Conservation (phyloP, 2,329 filamentous ascomycete genomes). For the Fusarium buharicum region DNA sequence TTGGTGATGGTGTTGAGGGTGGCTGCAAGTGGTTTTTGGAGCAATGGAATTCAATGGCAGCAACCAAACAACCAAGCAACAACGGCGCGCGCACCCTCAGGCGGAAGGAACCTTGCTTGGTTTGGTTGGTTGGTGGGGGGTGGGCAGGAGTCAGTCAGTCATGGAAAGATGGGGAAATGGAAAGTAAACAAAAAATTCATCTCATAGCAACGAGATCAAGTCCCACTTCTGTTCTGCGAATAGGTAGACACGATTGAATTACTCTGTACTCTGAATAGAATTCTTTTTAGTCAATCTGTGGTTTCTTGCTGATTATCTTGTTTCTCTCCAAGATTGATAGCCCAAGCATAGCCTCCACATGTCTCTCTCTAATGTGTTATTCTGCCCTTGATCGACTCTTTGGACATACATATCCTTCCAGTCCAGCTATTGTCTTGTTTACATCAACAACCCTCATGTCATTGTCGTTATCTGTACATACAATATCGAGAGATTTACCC, state of each 20-base stretch:
- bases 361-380: conserved; percentile 30
- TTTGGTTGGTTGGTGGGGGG: conserved; percentile 4
- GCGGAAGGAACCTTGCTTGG: conserved; percentile 14
- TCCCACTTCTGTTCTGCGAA: conserved; percentile 1
- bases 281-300: conserved; percentile 2
- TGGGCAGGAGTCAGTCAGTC: conserved; percentile 19
- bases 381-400: neutral
- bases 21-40: conserved; percentile 1
- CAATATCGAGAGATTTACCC: conserved; percentile 6
- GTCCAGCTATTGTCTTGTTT: conserved; percentile 1
- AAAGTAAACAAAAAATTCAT: conserved; percentile 43
- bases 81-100: conserved; percentile 17
- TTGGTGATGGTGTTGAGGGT: conserved; percentile 36
- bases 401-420: neutral
- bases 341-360: conserved; percentile 23
- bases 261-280: no score
- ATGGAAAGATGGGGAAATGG: conserved; percentile 14
- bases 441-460: neutral
- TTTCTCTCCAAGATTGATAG: conserved; percentile 2
- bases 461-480: no score
- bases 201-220: conserved; percentile 17
- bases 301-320: conserved; percentile 7
- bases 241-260: neutral
- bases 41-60: no score
- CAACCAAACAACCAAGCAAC: conserved; percentile 15